Evolutionary conservation across 169 alveolate species (phyloP), one percentile per base, ranked within the genome.

Genomic region (Sarcocystis neurona): DNA sequence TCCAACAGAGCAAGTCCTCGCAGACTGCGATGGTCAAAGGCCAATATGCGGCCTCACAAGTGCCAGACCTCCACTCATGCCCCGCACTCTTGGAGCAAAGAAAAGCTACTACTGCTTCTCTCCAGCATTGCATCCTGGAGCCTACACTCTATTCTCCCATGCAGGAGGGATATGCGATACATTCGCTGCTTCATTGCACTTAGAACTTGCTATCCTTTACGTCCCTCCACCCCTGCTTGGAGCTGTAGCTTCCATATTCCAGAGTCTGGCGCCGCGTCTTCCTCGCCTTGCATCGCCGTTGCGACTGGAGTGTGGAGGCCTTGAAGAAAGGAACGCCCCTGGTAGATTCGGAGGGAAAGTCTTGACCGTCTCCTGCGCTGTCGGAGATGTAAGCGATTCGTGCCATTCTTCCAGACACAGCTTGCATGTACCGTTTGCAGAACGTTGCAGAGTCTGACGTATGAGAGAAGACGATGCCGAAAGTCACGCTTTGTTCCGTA

Each of bases 111-210:
- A 74, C 79, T 72, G 79, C 79, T 86, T 86, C 79, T 86, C 91
- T 18, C 91, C 91, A 2, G 6, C 79, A 15, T 79, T 86, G 75
- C 91, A 86, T 30, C 84, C 79, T 39, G 85, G 87, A 20, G 91
- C 91, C 27, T 75, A 86, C 46, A 86, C 86, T 68, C 79, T 86
- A 30, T 72, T 86, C 39, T 86, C 91, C 30, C 91, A 86, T 50
- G 86, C 91, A 23, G 91, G 91, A 20, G 91, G 91, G 68, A 86
- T 86, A 44, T 86, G 91, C 79, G 91, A 86, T 53, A 86, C 91
- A 10, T 86, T 86, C 44, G 91, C 91, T 39, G 91, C 91, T 23
- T 86, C 91, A 0, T 53, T 86, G 77, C 91, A 86, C 56, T 43
- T 86, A 80, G 91, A 86, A 39, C 44, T 86, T 79, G 91, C 91